A percentile compares a stretch with the other conserved stretches of the same genome.
Evolutionary conservation across 345 rosid species (phyloP).

Genomic region (Eucalyptus shirleyi): DNA sequence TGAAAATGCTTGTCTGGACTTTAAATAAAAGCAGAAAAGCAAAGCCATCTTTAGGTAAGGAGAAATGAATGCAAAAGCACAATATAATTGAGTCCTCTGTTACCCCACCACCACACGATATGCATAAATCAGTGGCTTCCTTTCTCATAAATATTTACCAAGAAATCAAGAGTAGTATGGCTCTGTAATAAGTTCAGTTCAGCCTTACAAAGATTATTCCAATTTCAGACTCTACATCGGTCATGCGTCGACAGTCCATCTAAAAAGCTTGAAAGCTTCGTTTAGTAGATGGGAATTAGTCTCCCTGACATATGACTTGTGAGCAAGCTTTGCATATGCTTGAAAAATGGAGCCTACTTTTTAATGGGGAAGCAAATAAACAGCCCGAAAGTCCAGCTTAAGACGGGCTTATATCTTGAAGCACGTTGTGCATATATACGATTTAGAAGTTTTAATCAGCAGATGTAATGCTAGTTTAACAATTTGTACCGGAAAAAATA

Average conservation of each 20-base stretch:
- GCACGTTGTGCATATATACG: background rate
- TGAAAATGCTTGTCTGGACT: background rate
- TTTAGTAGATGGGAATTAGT: background rate
- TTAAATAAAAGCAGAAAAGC: constrained; percentile 8
- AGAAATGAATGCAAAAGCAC: constrained; percentile 50
- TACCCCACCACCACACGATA: constrained; percentile 34
- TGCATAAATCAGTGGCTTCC: background rate
- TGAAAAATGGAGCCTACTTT: background rate
- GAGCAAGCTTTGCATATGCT: background rate
- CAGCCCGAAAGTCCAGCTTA: background rate
- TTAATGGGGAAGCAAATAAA: too few relatives aligned
- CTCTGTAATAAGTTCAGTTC: background rate
- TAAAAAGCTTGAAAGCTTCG: background rate
- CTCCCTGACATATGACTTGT: background rate
- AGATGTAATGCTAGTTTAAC: background rate
- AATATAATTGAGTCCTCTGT: constrained; percentile 33
- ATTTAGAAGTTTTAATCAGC: background rate
- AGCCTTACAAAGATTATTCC: background rate
- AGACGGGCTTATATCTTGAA: background rate
- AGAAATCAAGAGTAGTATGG: background rate
- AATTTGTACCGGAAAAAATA: background rate
- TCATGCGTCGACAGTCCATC: background rate
- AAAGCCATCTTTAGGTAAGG: constrained; percentile 37
- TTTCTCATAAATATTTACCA: background rate
- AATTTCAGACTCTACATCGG: background rate